Base-by-base conservation (phyloP, 1,139 yeast genomes). In the Yamadazyma membranifaciens region DNA sequence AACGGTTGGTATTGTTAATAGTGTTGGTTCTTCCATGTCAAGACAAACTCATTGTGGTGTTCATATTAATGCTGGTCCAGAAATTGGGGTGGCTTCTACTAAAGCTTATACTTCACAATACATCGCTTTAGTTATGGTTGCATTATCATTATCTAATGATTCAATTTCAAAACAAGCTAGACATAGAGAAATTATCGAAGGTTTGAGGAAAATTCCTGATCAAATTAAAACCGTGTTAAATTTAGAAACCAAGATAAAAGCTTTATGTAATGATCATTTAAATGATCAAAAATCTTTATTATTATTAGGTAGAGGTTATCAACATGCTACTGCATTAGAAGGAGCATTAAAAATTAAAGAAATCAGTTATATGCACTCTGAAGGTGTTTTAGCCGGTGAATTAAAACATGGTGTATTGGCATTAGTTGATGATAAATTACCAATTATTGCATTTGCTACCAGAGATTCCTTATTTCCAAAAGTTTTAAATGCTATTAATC, bases 21-120 rank as follows among this genome's bases (percentile, higher is more conserved):
- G 89, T 49, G 99, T 94, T 35, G 99, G 99, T 57, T 94, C 98
- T 6, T 81, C 94, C 38, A 88, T 94, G 69, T 91, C 98, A 15
- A 82, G 97, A 64, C 85, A 81, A 59, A 94, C 99, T 32, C 96
- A 91, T 67, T 94, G 98, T 74, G 99, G 99, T 79, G 97, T 94
- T 42, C 99, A 94, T 65, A 91, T 94, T 62, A 94, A 94, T 63
- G 98, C 98, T 34, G 99, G 99, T 49, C 98, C 98, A 32, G 99
- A 94, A 71, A 92, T 94, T 52, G 98, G 98, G 64, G 99, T 94
- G 55, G 99, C 98, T 10, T 89, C 98, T n/a, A 94, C 99, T 38
- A 94, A 94, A 71, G 98, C 98, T 22, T 94, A 94, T 70, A 92
- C 99, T 13, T 94, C 98, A 20, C 99, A 94, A 67, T 94, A 83